A percentile compares a stretch with the other conserved stretches of the same genome.
phyloP scores from a whole-genome alignment of 139 green algal species.

The Tetraselmis chui region DNA sequence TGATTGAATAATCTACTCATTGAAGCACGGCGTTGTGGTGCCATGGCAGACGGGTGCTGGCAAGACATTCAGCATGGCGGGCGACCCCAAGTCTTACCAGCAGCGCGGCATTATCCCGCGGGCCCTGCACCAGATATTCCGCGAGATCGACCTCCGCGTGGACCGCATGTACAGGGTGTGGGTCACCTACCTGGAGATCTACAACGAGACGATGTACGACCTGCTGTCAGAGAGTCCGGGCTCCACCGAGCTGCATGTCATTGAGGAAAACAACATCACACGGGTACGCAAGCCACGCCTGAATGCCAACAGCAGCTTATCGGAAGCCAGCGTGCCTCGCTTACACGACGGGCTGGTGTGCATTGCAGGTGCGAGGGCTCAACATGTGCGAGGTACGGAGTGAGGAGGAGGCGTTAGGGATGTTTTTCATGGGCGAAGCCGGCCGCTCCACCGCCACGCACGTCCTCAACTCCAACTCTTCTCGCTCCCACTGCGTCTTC shows the following conservation, averaged over 20 bases:
- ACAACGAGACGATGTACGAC: constrained; percentile 73
- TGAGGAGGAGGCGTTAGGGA: constrained; percentile 62
- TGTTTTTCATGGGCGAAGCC: constrained; percentile 64
- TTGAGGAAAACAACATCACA: constrained; percentile 37
- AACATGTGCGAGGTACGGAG: constrained; percentile 38
- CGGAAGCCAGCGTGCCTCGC: too few relatives aligned
- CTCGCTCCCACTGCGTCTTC: constrained; percentile 66
- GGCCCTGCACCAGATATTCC: constrained; percentile 64
- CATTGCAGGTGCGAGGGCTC: constrained; percentile 45
- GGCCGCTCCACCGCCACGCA: constrained; percentile 45
- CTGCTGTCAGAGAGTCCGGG: constrained; percentile 54
- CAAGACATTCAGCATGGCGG: constrained; percentile 78
- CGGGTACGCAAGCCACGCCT: constrained; percentile 2
- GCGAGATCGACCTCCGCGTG: constrained; percentile 45
- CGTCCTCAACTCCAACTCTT: constrained; percentile 51
- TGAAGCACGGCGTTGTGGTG: too few relatives aligned
- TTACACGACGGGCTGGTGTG: too few relatives aligned
- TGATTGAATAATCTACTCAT: too few relatives aligned
- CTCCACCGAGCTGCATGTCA: constrained; percentile 28
- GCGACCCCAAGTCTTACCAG: constrained; percentile 39
- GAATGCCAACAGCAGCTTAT: too few relatives aligned
- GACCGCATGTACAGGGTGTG: constrained; percentile 50
- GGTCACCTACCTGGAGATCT: constrained; percentile 76
- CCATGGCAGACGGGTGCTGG: constrained; percentile 61
- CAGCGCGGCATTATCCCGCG: constrained; percentile 70